Evolutionary conservation across 2,329 filamentous ascomycete genomes (phyloP), one percentile per base, ranked within the genome.

Genomic region (Ambrosiella xylebori): DNA sequence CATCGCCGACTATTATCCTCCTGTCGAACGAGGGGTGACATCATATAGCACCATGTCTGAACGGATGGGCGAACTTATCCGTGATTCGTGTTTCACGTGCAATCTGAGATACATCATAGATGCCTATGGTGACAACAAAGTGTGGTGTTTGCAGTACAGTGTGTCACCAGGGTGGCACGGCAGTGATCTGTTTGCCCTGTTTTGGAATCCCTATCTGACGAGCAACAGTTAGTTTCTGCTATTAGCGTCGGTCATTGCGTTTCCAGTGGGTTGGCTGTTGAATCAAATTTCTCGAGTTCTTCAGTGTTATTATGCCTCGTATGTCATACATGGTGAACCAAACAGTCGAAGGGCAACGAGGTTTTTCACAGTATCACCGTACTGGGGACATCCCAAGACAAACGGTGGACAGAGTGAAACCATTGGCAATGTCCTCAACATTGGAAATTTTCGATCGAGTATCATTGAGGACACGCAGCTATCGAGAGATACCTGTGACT

Each of bases 71-170:
- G 67, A 63, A 2, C 64, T 69, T 5, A 58, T 71, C 36, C 64
- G 65, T 4, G 69, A 71, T 57, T 65, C 63, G 40, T 68, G 66
- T 57, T 71, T 71, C 56, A 68, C 66, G 0, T 72, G 70, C 63
- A 67, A 70, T 60, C 64, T 68, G 40, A 66, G 69, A 15, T 65
- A 65, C 61, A 63, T 74, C 36, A 68, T 67, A n/a, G 66, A 70
- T 57, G 69, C 68, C 2, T 67, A 70, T 54, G 63, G 65, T 13
- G 64, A 66, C 44, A 63, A 63, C 2, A 69, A 67, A 37, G 65
- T 67, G 2, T 74, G 66, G 60, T 68, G 65, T 54, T 68, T 74
- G 63, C 70, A 72, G 59, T 75, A 74, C 63, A 67, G 66, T 6
- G 65, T 71, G 7, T 65, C 66, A 6, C 71, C 71, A 0, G 71